Conservation (phyloP, 345 rosid species). For the Conringia planisiliqua region DNA sequence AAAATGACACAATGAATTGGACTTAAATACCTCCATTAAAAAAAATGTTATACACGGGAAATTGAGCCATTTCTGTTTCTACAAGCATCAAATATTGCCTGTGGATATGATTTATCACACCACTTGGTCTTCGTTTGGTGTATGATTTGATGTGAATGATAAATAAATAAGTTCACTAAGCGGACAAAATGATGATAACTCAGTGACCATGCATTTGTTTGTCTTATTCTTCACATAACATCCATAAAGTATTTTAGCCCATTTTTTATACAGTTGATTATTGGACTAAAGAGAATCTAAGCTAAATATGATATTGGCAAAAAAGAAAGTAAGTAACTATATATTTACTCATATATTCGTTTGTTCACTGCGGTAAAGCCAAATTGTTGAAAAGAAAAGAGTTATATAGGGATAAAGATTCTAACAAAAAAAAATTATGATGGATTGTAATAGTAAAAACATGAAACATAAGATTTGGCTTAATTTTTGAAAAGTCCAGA, state of each 20-base stretch:
- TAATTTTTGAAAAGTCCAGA: too few species aligned
- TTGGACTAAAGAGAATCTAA: not conserved
- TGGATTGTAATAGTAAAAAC: too few species aligned
- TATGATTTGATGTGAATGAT: constrained; percentile 8
- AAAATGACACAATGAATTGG: too few species aligned
- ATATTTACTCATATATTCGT: not conserved
- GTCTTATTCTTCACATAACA: constrained; percentile 1
- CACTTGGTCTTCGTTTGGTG: constrained; percentile 18
- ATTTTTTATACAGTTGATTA: not conserved
- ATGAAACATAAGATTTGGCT: too few species aligned
- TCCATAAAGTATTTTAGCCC: not conserved
- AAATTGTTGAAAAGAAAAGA: not conserved
- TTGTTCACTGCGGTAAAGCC: not conserved
- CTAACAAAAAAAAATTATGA: too few species aligned
- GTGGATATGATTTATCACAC: constrained; percentile 11
- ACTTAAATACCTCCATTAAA: too few species aligned
- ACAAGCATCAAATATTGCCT: too few species aligned
- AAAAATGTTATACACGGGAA: too few species aligned
- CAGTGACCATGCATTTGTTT: not conserved
- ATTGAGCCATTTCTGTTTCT: too few species aligned
- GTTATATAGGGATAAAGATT: too few species aligned
- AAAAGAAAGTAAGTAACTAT: not conserved
- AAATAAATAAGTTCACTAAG: not conserved
- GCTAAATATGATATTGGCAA: not conserved
- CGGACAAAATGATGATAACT: not conserved